Conservation (phyloP, 2,329 filamentous ascomycete species). For the Emydomyces testavorans region DNA sequence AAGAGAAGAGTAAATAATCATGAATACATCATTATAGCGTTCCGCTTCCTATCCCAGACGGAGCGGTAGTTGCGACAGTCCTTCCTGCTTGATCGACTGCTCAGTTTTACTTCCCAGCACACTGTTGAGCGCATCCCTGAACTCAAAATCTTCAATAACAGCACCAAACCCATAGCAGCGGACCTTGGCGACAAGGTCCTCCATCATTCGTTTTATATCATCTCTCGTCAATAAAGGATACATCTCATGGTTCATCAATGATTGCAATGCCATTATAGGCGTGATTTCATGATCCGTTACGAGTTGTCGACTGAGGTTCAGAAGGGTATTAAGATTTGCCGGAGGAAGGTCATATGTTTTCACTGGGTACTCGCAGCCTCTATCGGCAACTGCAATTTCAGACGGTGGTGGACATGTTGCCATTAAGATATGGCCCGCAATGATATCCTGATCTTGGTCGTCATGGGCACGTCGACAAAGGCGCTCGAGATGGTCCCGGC, state of each 20-base stretch:
- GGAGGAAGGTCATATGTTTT: slow-evolving; percentile 71
- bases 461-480: slow-evolving; percentile 46
- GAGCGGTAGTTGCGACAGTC: background rate
- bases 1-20: slow-evolving; percentile 5
- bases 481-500: slow-evolving; percentile 81
- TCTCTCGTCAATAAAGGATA: slow-evolving; percentile 53
- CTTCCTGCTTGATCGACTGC: background rate
- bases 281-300: slow-evolving; percentile 76
- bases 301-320: slow-evolving; percentile 72
- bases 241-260: slow-evolving; percentile 60
- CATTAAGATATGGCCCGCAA: slow-evolving; percentile 89
- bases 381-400: slow-evolving; percentile 45
- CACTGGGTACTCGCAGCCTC: slow-evolving; percentile 47
- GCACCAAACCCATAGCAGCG: slow-evolving; percentile 79
- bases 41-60: background rate
- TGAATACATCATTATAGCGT: slow-evolving; percentile 14
- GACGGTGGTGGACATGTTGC: slow-evolving; percentile 70
- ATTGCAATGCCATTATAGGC: slow-evolving; percentile 88
- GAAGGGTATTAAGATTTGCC: slow-evolving; percentile 64
- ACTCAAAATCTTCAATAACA: slow-evolving; percentile 56
- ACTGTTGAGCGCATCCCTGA: slow-evolving; percentile 60
- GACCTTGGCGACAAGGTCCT: slow-evolving; percentile 66
- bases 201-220: slow-evolving; percentile 61
- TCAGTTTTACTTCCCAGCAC: slow-evolving; percentile 49
- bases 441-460: slow-evolving; percentile 49